phyloP scores from a whole-genome alignment of 1,284 basidiomycete genomes.

The Uromyces viciae-fabae region DNA sequence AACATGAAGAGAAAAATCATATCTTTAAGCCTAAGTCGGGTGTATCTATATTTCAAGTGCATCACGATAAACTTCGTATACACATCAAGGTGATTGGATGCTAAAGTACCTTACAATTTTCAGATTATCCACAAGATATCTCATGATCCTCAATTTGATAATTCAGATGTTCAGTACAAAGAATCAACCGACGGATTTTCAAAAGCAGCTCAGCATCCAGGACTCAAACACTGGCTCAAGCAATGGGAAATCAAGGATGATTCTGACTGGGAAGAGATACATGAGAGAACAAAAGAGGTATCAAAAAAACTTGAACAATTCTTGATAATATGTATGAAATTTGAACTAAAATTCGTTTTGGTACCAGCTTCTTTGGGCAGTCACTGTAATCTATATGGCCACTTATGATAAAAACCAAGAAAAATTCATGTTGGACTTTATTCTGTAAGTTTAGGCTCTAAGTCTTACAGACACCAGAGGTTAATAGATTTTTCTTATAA shows the following conservation, averaged over 20 bases:
- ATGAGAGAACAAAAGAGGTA: slow-evolving; percentile 38
- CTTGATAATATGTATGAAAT: not conserved
- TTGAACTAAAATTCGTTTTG: not conserved
- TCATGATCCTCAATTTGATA: not conserved
- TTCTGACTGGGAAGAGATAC: slow-evolving; percentile 26
- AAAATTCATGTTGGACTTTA: slow-evolving; percentile 23
- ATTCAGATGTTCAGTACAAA: not conserved
- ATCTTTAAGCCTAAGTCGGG: slow-evolving; percentile 10
- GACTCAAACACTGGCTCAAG: slow-evolving; percentile 6
- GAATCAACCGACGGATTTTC: not conserved
- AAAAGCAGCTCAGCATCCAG: slow-evolving; percentile 9
- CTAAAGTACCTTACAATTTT: not conserved
- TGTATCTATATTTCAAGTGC: slow-evolving; percentile 32
- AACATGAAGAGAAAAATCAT: not conserved
- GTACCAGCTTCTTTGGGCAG: slow-evolving; percentile 24
- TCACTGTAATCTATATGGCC: slow-evolving; percentile 23
- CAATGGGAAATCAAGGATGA: slow-evolving; percentile 26
- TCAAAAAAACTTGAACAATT: not conserved
- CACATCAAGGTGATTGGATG: not conserved
- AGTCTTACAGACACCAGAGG: not conserved
- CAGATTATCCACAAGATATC: slow-evolving; percentile 32
- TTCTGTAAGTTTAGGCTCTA: slow-evolving; percentile 21
- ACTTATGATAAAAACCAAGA: slow-evolving; percentile 15
- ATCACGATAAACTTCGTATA: not conserved
- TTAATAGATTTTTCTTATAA: not conserved